Evolutionary conservation across 148 eudicot species (phyloP).

Genomic region (Oxyria digyna): DNA sequence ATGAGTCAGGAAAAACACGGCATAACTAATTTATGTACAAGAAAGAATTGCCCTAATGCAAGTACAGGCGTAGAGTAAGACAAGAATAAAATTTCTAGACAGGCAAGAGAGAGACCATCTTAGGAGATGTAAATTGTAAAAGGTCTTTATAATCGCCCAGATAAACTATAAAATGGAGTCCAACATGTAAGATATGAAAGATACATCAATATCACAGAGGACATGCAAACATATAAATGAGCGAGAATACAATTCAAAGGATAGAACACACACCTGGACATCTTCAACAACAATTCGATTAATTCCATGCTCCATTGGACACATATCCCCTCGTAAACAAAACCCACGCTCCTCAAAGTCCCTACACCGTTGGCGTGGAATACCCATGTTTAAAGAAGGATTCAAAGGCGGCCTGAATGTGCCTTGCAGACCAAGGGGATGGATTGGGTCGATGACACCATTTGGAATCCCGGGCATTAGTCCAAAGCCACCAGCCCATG

Average conservation of each 20-base stretch:
- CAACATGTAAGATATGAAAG: background rate
- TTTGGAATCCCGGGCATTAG: constrained; percentile 63
- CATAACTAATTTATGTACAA: background rate
- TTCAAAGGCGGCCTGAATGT: constrained; percentile 46
- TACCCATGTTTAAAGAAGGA: constrained; percentile 53
- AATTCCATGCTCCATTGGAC: constrained; percentile 98
- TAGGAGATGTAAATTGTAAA: background rate
- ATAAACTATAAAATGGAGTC: background rate
- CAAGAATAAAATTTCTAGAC: background rate
- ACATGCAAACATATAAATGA: background rate
- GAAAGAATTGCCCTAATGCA: background rate
- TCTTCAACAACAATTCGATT: constrained; percentile 94
- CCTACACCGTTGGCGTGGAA: constrained; percentile 80
- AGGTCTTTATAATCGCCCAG: background rate
- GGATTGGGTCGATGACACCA: constrained; percentile 65
- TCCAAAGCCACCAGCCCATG: constrained; percentile 70
- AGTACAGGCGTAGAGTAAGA: background rate
- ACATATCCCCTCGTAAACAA: constrained; percentile 97
- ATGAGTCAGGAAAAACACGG: background rate
- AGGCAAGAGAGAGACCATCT: background rate
- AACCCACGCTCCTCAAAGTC: constrained; percentile 98
- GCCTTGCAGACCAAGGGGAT: constrained; percentile 70
- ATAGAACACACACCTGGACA: constrained; percentile 62
- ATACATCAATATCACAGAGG: background rate
- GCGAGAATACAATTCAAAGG: background rate